Evolutionary conservation across 2,329 filamentous ascomycete species (phyloP), one percentile per base, ranked within the genome.

Genomic region (Verticillium klebahnii): DNA sequence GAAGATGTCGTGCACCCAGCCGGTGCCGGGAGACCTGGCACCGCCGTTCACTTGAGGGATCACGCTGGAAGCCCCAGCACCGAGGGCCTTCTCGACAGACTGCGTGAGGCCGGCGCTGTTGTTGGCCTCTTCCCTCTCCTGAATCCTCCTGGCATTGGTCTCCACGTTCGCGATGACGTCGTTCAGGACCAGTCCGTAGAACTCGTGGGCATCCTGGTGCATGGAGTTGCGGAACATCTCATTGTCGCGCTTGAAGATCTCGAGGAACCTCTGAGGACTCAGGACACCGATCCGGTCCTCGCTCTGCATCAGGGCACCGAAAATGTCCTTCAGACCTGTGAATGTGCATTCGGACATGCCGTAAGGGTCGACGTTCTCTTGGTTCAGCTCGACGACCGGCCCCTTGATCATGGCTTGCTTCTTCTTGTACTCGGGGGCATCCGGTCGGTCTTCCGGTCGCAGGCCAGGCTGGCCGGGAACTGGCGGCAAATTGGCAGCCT

Each of bases 191-290:
- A 98, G 80, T 63, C 96, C 96, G 69, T 98, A 86, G 68, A 99
- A 99, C 72, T 99, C 95, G 74, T 99, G 95, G 1, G 95, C 95
- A 73, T 99, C 95, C 73, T 99, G 95, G 74, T 99, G 95, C 91
- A 97, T 97, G 4, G 93, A 91, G 45, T 93, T 94, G 62, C 93
- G 88, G 71, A 99, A 99, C 89, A 97, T 93, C 74, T 99, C 95
- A 73, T 99, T 96, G 69, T 98, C 92, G 65, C 91, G 87, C 71
- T 93, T 92, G 71, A 99, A 87, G 31, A 97, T 93, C 72, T 99
- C 94, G 39, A 99, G 82, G 66, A 99, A 97, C 65, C 93, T 89
- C 69, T 94, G 89, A 1, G 95, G 95, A 70, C 93, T 96, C 52
- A 98, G 84, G 12, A 99, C 92, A 17, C 95, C 95, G 7, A 91